Base-by-base conservation (phyloP, 352 stramenopile genomes). In the Aphanomyces euteiches region DNA sequence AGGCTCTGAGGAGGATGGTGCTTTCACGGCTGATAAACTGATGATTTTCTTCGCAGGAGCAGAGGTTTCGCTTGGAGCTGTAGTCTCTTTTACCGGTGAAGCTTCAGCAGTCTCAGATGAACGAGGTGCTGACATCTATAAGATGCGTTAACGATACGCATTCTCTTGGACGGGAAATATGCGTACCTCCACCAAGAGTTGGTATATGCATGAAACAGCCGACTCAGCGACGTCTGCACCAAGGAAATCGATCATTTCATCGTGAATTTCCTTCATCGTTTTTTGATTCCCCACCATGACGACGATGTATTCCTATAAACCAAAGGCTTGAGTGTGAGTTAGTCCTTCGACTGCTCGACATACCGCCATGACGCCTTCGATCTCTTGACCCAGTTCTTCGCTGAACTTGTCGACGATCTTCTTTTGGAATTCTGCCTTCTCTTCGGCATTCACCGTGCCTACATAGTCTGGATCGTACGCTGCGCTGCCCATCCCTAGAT, bases 231-330 rank as follows among this genome's bases (percentile, higher is more conserved):
- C 81, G 58, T 94, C 86, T 36, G 90, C 84, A 28, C 86, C 86
- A 68, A 94, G 91, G 41, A 94, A 94, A 67, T 94, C 84, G 56
- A 90, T 78, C 47, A 94, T 81, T 74, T 92, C 86, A 72, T 86
- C 75, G 12, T 81, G 78, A 74, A 94, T 92, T 77, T 92, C 84
- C 68, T 76, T 79, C 84, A 94, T 90, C 59, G 80, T 88, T 75
- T 92, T 92, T 79, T 91, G 90, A 79, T 92, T 94, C 77, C 80
- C 77, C 68, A 94, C 85, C 86, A 94, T 91, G 37, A 90, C 82
- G 67, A 90, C 81, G 57, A 94, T 84, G 73, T 90, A 94, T 78
- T 94, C 84, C 85, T 92, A 66, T 7, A 38, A 12, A 34, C n/a
- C 12, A 0, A 66, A 28, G 28, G 28, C 2, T 28, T 28, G 28